A percentile compares a stretch with the other conserved stretches of the same genome.
Evolutionary conservation across 2,329 filamentous ascomycete genomes (phyloP).

Genomic region (Pseudocercospora pini-densiflorae): DNA sequence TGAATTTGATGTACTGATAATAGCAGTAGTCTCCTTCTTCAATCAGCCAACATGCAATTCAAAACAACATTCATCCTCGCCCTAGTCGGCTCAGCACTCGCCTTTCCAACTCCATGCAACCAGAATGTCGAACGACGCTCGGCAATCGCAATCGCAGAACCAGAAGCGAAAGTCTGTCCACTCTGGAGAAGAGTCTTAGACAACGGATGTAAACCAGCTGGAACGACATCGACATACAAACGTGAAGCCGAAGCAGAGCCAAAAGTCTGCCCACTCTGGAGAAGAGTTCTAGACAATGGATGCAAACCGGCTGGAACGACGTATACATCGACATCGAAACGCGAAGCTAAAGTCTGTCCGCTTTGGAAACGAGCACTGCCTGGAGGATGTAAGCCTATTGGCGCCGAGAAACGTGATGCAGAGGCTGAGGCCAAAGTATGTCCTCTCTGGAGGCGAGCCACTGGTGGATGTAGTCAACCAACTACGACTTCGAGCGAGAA

Average conservation of each 20-base stretch:
- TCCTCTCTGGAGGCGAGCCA: not conserved
- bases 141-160: not conserved
- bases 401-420: not conserved
- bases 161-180: not conserved
- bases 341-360: not conserved
- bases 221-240: not conserved
- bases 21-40: too few species aligned
- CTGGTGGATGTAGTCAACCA: not conserved
- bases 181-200: not conserved
- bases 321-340: not conserved
- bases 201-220: not conserved
- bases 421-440: not conserved
- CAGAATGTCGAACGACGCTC: not conserved
- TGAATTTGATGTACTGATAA: too few species aligned
- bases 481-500: not conserved
- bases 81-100: slow-evolving; percentile 1
- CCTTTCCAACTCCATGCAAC: not conserved
- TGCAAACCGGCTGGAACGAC: not conserved
- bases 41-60: not conserved
- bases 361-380: not conserved
- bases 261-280: not conserved
- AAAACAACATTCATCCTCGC: not conserved
- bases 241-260: not conserved
- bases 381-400: too few species aligned
- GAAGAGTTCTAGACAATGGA: not conserved